Conservation (phyloP, 805 yeast species). For the Saturnispora diversa region DNA sequence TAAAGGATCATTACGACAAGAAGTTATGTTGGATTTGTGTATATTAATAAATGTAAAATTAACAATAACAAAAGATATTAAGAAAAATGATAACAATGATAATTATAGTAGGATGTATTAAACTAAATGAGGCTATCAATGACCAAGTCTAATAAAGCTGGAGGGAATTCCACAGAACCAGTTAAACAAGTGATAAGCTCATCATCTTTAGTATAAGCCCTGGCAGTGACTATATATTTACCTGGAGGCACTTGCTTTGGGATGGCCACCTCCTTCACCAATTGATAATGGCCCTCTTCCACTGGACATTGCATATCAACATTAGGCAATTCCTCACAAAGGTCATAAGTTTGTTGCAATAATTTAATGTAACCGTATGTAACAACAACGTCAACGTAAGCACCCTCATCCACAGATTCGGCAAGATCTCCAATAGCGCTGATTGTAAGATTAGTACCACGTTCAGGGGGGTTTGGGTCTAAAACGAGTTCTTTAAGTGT, state of each 20-base stretch:
- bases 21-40: too few species aligned
- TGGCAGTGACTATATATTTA: slow-evolving; percentile 73
- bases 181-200: slow-evolving; percentile 76
- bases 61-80: background rate
- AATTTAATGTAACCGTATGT: slow-evolving; percentile 86
- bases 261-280: slow-evolving; percentile 68
- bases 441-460: slow-evolving; percentile 79
- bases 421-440: slow-evolving; percentile 60
- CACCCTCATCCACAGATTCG: slow-evolving; percentile 63
- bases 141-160: slow-evolving; percentile 9
- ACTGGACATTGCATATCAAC: slow-evolving; percentile 86
- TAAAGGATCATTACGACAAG: too few species aligned
- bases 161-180: slow-evolving; percentile 56
- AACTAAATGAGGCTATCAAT: background rate
- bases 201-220: slow-evolving; percentile 83
- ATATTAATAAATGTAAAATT: too few species aligned
- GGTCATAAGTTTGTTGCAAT: slow-evolving; percentile 81
- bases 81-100: background rate
- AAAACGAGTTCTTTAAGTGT: slow-evolving; percentile 51
- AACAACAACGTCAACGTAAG: slow-evolving; percentile 92
- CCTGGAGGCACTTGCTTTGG: slow-evolving; percentile 97
- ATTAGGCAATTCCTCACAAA: slow-evolving; percentile 79
- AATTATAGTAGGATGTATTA: background rate
- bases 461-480: slow-evolving; percentile 80
- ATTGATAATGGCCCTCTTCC: slow-evolving; percentile 53